Evolutionary conservation across 2,329 filamentous ascomycete species (phyloP).

Genomic region (Blastomyces percursus): DNA sequence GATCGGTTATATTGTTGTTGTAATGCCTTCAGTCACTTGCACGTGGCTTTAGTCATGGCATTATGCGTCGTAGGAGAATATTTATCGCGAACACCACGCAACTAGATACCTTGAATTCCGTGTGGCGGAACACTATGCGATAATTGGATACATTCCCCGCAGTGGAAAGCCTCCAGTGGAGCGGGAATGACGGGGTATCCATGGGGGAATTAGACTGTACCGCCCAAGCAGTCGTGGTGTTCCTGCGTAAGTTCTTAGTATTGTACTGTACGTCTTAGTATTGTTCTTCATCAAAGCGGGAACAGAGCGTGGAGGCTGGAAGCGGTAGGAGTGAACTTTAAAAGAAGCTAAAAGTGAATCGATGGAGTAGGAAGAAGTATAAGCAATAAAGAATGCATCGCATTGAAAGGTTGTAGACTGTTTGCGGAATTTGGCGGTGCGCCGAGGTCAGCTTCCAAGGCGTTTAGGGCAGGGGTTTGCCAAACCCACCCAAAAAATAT

Average conservation of each 20-base stretch:
- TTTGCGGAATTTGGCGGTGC: neutral
- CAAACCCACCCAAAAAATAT: neutral
- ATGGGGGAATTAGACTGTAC: neutral
- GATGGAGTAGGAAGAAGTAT: neutral
- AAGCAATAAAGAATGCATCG: neutral
- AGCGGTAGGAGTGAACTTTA: neutral
- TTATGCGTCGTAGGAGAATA: slow-evolving; percentile 1
- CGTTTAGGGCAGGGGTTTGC: neutral
- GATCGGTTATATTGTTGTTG: neutral
- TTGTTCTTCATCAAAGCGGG: neutral
- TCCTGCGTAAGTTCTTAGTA: neutral
- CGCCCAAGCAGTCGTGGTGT: neutral
- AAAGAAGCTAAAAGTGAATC: neutral
- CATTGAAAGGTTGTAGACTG: neutral
- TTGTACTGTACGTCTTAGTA: slow-evolving; percentile 1
- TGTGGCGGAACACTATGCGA: neutral
- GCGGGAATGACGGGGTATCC: neutral
- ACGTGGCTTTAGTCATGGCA: neutral
- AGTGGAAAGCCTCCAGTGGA: neutral
- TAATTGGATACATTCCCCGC: neutral
- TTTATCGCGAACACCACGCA: neutral
- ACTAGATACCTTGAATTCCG: neutral
- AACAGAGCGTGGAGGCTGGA: neutral
- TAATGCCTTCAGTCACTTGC: neutral
- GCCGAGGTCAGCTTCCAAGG: neutral